These are phyloP conservation scores for Starmerella stellata DNA, from an alignment of 805 yeast genomes.

Conservation along the genomic window DNA sequence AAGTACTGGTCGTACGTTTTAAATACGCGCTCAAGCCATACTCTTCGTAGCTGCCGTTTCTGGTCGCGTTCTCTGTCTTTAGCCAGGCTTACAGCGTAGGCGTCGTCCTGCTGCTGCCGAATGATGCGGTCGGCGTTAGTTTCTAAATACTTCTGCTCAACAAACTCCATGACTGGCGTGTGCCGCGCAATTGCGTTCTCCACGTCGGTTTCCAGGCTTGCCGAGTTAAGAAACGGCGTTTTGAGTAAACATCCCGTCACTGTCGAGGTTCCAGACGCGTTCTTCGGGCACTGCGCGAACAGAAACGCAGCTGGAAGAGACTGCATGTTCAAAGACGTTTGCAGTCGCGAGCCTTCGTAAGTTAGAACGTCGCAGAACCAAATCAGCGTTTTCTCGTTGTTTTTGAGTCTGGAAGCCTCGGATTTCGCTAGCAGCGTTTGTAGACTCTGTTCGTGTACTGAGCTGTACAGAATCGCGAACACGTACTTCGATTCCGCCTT, in stretches of 20 bases:
- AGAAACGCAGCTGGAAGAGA: slow-evolving; percentile 71
- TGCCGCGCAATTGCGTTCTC: slow-evolving; percentile 35
- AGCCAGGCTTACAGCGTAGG: slow-evolving; percentile 52
- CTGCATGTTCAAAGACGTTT: slow-evolving; percentile 52
- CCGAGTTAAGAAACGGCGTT: neutral
- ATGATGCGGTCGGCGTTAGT: slow-evolving; percentile 37
- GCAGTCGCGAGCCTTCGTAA: slow-evolving; percentile 69
- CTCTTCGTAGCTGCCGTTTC: slow-evolving; percentile 24
- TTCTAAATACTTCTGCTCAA: slow-evolving; percentile 48
- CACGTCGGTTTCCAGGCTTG: slow-evolving; percentile 25
- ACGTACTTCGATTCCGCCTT: slow-evolving; percentile 55
- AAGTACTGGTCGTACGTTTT: slow-evolving; percentile 10
- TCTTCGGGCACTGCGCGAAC: slow-evolving; percentile 42
- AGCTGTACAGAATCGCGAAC: slow-evolving; percentile 54
- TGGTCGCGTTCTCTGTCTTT: slow-evolving; percentile 35
- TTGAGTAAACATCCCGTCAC: slow-evolving; percentile 38
- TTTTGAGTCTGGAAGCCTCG: slow-evolving; percentile 12
- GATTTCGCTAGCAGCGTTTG: slow-evolving; percentile 34
- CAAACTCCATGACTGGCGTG: slow-evolving; percentile 39
- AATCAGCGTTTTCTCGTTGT: slow-evolving; percentile 38
- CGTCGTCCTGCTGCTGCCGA: slow-evolving; percentile 56
- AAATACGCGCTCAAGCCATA: slow-evolving; percentile 12
- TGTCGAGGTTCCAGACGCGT: slow-evolving; percentile 26
- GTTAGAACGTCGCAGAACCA: slow-evolving; percentile 84
- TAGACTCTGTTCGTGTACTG: slow-evolving; percentile 45